Conservation (phyloP, 1,139 yeast genomes). For the Debaryomyces coudertii region DNA sequence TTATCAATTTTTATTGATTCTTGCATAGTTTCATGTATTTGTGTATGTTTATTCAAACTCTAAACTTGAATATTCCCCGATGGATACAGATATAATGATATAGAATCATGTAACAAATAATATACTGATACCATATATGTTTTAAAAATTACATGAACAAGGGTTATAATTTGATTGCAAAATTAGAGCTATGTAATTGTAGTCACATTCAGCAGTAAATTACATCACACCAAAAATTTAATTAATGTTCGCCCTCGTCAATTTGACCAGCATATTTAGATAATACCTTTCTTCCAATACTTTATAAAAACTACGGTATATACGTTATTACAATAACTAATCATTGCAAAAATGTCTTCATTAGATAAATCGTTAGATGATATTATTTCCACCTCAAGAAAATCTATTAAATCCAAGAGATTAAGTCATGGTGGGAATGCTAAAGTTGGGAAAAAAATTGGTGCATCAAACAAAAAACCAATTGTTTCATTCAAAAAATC, state of each 20-base stretch:
- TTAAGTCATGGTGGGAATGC: constrained; percentile 30
- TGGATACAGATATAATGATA: too few relatives aligned
- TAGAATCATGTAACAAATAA: too few relatives aligned
- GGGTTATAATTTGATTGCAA: neutral
- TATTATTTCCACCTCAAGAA: constrained; percentile 69
- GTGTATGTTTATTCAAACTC: neutral
- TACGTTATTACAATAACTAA: constrained; percentile 4
- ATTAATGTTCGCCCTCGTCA: constrained; percentile 3
- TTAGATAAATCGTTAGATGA: constrained; percentile 96
- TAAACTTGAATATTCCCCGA: too few relatives aligned
- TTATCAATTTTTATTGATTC: neutral
- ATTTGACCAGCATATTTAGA: constrained; percentile 4
- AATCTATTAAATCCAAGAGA: constrained; percentile 32
- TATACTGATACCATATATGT: too few relatives aligned
- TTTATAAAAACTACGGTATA: neutral
- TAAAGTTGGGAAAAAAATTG: constrained; percentile 38
- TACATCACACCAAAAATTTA: neutral
- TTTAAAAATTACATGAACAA: neutral
- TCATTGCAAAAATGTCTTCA: constrained; percentile 42
- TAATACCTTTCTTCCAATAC: neutral
- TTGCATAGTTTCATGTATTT: neutral
- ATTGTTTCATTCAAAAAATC: constrained; percentile 42
- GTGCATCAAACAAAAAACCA: constrained; percentile 34
- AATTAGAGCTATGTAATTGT: neutral
- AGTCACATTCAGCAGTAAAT: neutral